These are phyloP conservation scores for Rhizopogon vulgaris DNA, from an alignment of 768 basidiomycete species.

Conservation along the genomic window DNA sequence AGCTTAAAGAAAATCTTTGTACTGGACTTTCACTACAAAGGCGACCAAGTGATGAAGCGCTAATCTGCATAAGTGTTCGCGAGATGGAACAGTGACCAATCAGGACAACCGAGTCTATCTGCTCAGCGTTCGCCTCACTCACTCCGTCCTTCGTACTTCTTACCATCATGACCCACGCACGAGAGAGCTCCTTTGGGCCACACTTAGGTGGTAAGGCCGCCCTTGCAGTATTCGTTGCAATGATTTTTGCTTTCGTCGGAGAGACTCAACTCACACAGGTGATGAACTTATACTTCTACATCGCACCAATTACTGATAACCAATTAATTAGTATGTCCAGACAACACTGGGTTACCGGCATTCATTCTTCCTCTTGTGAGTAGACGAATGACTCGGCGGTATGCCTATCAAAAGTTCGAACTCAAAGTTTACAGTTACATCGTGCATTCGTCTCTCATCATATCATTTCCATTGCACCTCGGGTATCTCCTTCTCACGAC, in stretches of 20 bases:
- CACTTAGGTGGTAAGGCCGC: slow-evolving; percentile 43
- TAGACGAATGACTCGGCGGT: background rate
- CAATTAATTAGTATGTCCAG: slow-evolving; percentile 62
- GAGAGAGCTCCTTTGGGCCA: slow-evolving; percentile 7
- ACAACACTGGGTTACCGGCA: slow-evolving; percentile 71
- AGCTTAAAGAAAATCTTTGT: too few species aligned
- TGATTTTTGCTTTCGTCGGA: slow-evolving; percentile 65
- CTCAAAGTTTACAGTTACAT: slow-evolving; percentile 53
- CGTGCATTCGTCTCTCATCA: slow-evolving; percentile 74
- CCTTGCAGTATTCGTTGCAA: slow-evolving; percentile 48
- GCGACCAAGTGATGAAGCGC: background rate
- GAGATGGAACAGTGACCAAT: background rate
- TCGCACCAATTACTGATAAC: slow-evolving; percentile 3
- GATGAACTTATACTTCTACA: slow-evolving; percentile 7
- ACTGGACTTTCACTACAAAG: too few species aligned
- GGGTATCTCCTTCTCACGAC: slow-evolving; percentile 51
- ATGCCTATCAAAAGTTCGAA: background rate
- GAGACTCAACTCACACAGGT: slow-evolving; percentile 81
- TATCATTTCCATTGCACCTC: slow-evolving; percentile 83
- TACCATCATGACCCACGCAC: slow-evolving; percentile 1
- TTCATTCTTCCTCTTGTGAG: slow-evolving; percentile 86
- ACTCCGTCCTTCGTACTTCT: background rate
- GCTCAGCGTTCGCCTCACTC: too few species aligned
- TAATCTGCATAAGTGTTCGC: background rate
- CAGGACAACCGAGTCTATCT: background rate